Base-by-base conservation (phyloP, 2,329 filamentous ascomycete genomes). In the Dryadomyces quercivorus region DNA sequence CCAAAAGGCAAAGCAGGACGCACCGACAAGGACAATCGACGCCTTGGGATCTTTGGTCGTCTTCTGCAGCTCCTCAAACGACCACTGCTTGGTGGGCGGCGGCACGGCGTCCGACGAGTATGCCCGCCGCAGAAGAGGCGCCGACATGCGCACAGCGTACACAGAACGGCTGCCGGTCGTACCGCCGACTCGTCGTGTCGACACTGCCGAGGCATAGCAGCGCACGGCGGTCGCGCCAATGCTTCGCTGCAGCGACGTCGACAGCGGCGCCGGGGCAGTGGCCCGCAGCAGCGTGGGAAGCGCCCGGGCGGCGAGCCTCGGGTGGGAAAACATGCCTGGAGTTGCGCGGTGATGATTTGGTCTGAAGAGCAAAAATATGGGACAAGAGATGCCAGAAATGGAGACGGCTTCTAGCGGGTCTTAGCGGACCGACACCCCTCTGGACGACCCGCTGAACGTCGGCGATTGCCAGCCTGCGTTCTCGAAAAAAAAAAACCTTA, bases 21-120 rank as follows among this genome's bases (percentile, higher is more conserved):
- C 67, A 75, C 76, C 76, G 56, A 81, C 69, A 49, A 81, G 67
- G 48, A 75, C 65, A 26, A 71, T 62, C 5, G 70, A 62, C 16
- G 64, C 59, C 40, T 64, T 57, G 26, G 64, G 60, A 57, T 62
- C 61, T 36, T 62, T 53, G 6, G 64, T 63, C 31, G 71, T 63
- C n/a, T 67, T 62, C 64, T 72, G 65, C 18, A 80, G 61, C 67
- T 16, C 73, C 55, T 73, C 68, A 62, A 79, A 81, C 8, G 60
- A 65, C 69, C 75, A 81, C 10, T 71, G 63, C 61, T 70, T 76
- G 61, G 62, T 70, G 58, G 62, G 61, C 3, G 55, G 49, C 4
- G 55, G 49, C 4, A 55, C 16, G 2, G 53, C 22, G 31, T 56
- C 51, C 55, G 63, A 59, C 6, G 66, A 69, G 58, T 66, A 70